Conservation (phyloP, 805 yeast species). For the Candida awuae region DNA sequence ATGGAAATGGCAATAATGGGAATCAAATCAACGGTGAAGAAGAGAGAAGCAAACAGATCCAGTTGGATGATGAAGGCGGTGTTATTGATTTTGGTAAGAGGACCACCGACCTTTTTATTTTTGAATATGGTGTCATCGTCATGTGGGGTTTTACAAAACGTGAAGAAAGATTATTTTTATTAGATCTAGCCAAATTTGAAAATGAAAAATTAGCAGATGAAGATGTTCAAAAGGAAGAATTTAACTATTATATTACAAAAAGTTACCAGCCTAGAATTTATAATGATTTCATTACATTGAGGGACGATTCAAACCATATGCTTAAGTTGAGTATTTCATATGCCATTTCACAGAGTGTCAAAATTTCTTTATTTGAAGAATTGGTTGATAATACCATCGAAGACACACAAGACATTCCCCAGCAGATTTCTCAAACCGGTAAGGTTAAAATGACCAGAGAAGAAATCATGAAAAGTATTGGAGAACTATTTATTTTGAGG, state of each 20-base stretch:
- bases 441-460: slow-evolving; percentile 90
- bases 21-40: slow-evolving; percentile 11
- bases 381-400: slow-evolving; percentile 94
- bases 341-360: slow-evolving; percentile 92
- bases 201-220: slow-evolving; percentile 85
- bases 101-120: slow-evolving; percentile 73
- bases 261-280: slow-evolving; percentile 93
- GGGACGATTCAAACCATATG: slow-evolving; percentile 89
- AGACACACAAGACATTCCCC: slow-evolving; percentile 95
- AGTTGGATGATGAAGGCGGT: slow-evolving; percentile 91
- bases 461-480: slow-evolving; percentile 95
- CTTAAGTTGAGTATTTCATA: slow-evolving; percentile 87
- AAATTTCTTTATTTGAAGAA: slow-evolving; percentile 91
- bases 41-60: slow-evolving; percentile 31
- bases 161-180: slow-evolving; percentile 76
- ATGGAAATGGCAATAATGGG: background rate
- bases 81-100: slow-evolving; percentile 80
- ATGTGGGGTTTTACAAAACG: slow-evolving; percentile 88
- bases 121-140: slow-evolving; percentile 95
- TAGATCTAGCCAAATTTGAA: slow-evolving; percentile 84
- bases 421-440: slow-evolving; percentile 89
- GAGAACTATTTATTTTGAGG: slow-evolving; percentile 84
- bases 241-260: slow-evolving; percentile 88
- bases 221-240: slow-evolving; percentile 90
- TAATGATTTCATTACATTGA: slow-evolving; percentile 86